These are phyloP conservation scores for Elaeis oleifera DNA, from an alignment of 202 grass and related monocot genomes.

Conservation along the genomic window DNA sequence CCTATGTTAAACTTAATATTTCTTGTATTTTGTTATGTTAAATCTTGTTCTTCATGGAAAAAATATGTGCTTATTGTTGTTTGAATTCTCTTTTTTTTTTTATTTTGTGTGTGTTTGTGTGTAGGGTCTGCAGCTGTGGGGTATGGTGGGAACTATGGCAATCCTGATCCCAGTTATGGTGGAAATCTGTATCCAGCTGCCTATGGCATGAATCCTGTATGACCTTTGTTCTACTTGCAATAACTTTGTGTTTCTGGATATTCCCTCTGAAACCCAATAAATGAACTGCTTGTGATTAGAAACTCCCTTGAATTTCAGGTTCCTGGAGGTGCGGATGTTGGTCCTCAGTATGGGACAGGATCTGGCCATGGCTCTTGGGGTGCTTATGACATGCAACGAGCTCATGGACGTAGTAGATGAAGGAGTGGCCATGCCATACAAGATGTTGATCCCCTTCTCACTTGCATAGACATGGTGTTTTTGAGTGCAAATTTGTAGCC, in stretches of 20 bases:
- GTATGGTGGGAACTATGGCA: conserved; percentile 61
- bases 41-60: no score
- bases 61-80: no score
- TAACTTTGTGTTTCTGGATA: conserved; percentile 12
- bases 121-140: conserved; percentile 22
- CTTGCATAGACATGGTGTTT: not conserved
- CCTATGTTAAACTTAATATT: no score
- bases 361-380: conserved; percentile 38
- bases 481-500: not conserved
- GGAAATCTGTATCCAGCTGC: conserved; percentile 54
- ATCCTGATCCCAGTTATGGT: conserved; percentile 52
- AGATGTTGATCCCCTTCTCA: not conserved
- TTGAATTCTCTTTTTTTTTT: no score
- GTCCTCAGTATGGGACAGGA: conserved; percentile 50
- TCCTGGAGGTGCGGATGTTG: conserved; percentile 47
- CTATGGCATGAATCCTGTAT: conserved; percentile 87
- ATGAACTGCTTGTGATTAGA: conserved; percentile 8
- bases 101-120: not conserved
- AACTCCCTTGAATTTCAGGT: conserved; percentile 34
- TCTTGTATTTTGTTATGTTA: no score
- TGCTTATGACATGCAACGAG: conserved; percentile 64
- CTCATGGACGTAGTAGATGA: conserved; percentile 60
- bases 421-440: not conserved
- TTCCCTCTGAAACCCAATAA: not conserved
- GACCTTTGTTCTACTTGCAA: conserved; percentile 20